Conservation (phyloP, 2,329 filamentous ascomycete genomes). For the Fusarium fujikuroi region DNA sequence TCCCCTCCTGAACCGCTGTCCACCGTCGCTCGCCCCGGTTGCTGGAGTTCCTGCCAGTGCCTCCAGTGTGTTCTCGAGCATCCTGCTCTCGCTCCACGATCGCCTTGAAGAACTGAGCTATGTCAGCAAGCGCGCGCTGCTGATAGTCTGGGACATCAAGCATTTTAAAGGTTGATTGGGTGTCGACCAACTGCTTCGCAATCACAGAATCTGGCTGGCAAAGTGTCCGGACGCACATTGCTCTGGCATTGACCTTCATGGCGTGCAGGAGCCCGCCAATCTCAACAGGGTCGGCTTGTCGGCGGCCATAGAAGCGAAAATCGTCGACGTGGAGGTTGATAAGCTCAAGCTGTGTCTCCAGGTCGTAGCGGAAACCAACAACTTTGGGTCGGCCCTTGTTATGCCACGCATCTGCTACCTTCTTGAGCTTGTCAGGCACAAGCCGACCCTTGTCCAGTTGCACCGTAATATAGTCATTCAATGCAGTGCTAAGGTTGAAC, state of each 20-base stretch:
- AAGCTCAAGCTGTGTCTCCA: constrained; percentile 70
- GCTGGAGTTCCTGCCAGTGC: constrained; percentile 15
- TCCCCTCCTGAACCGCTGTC: constrained; percentile 1
- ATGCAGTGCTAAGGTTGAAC: constrained; percentile 61
- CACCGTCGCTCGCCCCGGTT: constrained; percentile 14
- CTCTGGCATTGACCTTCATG: constrained; percentile 64
- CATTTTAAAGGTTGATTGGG: constrained; percentile 62
- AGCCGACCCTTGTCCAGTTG: constrained; percentile 68
- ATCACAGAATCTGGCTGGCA: constrained; percentile 69
- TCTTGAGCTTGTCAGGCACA: constrained; percentile 61
- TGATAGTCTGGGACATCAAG: constrained; percentile 57
- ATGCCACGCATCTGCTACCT: constrained; percentile 62
- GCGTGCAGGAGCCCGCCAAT: constrained; percentile 61
- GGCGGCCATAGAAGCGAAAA: constrained; percentile 65
- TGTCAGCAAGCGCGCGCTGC: constrained; percentile 60
- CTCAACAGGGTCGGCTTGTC: constrained; percentile 55
- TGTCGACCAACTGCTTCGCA: constrained; percentile 66
- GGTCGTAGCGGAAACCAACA: constrained; percentile 67
- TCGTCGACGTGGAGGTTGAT: constrained; percentile 60
- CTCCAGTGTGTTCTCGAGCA: constrained; percentile 39
- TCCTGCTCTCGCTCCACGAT: constrained; percentile 60
- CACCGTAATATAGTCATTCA: constrained; percentile 63
- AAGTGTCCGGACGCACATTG: constrained; percentile 64
- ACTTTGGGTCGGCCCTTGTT: constrained; percentile 65
- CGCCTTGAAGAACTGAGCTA: constrained; percentile 65